phyloP scores from a whole-genome alignment of 768 basidiomycete species.

The Cyclocybe cylindracea region DNA sequence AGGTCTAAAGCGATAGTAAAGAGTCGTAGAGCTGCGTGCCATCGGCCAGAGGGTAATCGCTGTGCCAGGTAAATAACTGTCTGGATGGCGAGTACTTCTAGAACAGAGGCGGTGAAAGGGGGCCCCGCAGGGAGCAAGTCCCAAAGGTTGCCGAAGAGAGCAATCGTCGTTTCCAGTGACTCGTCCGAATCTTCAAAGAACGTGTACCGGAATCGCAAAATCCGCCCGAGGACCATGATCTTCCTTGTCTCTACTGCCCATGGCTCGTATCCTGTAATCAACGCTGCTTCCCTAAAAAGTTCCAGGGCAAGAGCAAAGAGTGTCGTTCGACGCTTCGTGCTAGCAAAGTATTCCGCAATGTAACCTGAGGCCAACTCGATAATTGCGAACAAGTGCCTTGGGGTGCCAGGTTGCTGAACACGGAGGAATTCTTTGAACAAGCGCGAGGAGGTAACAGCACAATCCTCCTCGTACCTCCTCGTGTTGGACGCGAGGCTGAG shows the following conservation, averaged over 20 bases:
- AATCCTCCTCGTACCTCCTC: conserved; percentile 1
- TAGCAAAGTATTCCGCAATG: conserved; percentile 1
- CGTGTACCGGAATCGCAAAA: conserved; percentile 8
- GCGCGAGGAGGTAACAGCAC: neutral
- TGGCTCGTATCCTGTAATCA: neutral
- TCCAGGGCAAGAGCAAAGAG: conserved; percentile 7
- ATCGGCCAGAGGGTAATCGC: neutral
- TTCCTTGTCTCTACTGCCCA: conserved; percentile 4
- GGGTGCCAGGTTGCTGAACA: conserved; percentile 3
- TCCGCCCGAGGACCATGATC: conserved; percentile 6
- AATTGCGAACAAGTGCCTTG: conserved; percentile 6
- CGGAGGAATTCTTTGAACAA: conserved; percentile 9
- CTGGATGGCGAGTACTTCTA: conserved; percentile 4
- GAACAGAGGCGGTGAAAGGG: conserved; percentile 8
- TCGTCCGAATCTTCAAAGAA: conserved; percentile 3
- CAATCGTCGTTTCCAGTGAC: neutral
- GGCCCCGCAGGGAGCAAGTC: conserved; percentile 5
- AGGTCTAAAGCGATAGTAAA: conserved; percentile 4
- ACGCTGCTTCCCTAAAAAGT: conserved; percentile 10
- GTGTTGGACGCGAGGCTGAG: conserved; percentile 1
- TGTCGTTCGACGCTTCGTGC: neutral
- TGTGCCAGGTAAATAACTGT: conserved; percentile 5
- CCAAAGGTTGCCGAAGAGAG: neutral
- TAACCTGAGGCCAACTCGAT: conserved; percentile 5
- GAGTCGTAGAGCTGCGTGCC: conserved; percentile 5